Percentiles rank a stretch among this genome's conserved stretches.
Evolutionary conservation across 2,329 filamentous ascomycete species (phyloP).

Genomic region (Cladosporium sp.): DNA sequence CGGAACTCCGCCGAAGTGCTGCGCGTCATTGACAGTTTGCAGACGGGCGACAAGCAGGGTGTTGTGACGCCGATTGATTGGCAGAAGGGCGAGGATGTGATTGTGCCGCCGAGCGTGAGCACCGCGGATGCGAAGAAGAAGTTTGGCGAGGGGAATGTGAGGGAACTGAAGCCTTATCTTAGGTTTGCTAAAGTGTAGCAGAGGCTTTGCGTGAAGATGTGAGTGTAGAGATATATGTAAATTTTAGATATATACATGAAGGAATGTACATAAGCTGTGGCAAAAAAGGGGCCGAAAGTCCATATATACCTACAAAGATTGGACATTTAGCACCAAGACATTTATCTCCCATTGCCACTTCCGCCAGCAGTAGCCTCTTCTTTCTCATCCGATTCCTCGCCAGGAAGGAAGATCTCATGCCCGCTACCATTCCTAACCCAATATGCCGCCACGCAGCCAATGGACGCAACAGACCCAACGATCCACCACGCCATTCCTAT

Average conservation of each 20-base stretch:
- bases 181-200: conserved; percentile 60
- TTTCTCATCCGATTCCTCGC: conserved; percentile 42
- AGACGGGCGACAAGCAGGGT: conserved; percentile 78
- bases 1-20: conserved; percentile 59
- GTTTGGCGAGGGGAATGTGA: conserved; percentile 67
- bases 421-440: conserved; percentile 66
- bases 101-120: conserved; percentile 79
- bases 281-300: background rate
- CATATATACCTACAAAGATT: background rate
- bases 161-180: conserved; percentile 67
- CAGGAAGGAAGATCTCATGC: conserved; percentile 59
- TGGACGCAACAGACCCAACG: conserved; percentile 53
- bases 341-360: conserved; percentile 33
- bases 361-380: conserved; percentile 28
- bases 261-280: background rate
- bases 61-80: conserved; percentile 74
- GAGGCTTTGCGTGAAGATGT: background rate
- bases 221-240: background rate
- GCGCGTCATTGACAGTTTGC: conserved; percentile 59
- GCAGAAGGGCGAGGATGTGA: conserved; percentile 85
- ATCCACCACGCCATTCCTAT: conserved; percentile 61
- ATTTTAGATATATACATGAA: background rate
- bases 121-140: conserved; percentile 84
- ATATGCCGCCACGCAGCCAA: conserved; percentile 60
- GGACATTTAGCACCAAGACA: background rate